Base-by-base conservation (phyloP, 768 basidiomycete species). In the Termitomyces sp. region DNA sequence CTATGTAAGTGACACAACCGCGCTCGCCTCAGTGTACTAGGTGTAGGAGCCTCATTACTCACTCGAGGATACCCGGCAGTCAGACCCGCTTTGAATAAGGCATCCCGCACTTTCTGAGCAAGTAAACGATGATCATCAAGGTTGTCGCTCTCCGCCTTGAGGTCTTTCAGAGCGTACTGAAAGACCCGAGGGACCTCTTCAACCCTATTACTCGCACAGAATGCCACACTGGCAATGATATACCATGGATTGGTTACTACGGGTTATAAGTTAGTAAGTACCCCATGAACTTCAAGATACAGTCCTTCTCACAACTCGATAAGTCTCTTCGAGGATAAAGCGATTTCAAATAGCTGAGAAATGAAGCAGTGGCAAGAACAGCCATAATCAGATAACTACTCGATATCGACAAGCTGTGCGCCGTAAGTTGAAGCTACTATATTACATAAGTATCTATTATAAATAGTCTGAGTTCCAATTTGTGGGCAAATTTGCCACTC, bases 51-150 rank as follows among this genome's bases (percentile, higher is more conserved):
- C 10, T n/a, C 11, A 45, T 4, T 55, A 33, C 66, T 56, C 60
- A 85, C 86, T 70, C 77, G 81, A 3, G 84, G 76, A 60, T 80
- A 82, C 7, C 86, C 86, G 50, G 73, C 71, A 18, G 79, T 72
- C 58, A 84, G 61, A 3, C 83, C 86, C 4, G 80, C 75, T 63
- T 86, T 85, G 69, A 88, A 79, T 5, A 88, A 57, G 0, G 78
- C 80, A 56, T 88, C 86, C 29, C 83, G 72, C n/a, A 86, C 65
- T 59, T 77, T 84, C 50, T 78, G 73, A 36, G 79, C 79, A 3
- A 86, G 70, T 7, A 73, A 42, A 22, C 72, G 62, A 39, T 66
- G 71, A 53, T 83, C 74, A 16, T 71, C 64, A 7, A 68, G 49
- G 2, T 59, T 63, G 11, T 57, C 62, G 0, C 56, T 56, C 7